Evolutionary conservation across 345 rosid genomes (phyloP), one percentile per base, ranked within the genome.

Genomic region (Anacardium occidentale): DNA sequence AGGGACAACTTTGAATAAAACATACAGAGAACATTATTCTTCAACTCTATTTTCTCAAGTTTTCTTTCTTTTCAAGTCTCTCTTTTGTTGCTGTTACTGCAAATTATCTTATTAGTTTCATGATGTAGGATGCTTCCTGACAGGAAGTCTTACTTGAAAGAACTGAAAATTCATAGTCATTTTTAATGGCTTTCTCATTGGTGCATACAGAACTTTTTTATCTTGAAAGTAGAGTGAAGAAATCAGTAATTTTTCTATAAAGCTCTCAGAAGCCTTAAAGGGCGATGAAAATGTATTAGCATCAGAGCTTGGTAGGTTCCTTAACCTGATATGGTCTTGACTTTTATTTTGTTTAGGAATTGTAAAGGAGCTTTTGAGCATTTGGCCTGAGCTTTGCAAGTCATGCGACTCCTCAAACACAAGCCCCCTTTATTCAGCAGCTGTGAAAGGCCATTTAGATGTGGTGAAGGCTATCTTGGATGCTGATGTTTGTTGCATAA

Each of bases 401-500:
- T 18, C 78, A 26, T 89, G 96, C 7, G 89, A 95, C 75, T 85
- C 93, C 18, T 40, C 96, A 13, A 91, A 81, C 61, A 91, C 99
- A n/a, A 91, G 90, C 55, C 93, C 99, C 0, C 85, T 95, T 51
- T 93, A 95, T 75, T 88, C 98, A 26, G 98, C 98, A 20, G 99
- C 99, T 18, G 88, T 77, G 53, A 77, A 86, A 68, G 89, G 83
- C 70, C 93, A 88, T 68, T 75, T 93, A 66, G 96, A 92, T 5
- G 88, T 90, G 70, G 97, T 92, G 51, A 84, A 87, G 71, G 91
- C 89, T 2, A 91, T 95, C 57, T 72, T 95, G 59, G 87, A 84
- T 55, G 85, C 71, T 45, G 95, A 95, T 79, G 74, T 79, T 17
- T 87, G 84, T 74, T 79, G 91, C 61, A 69, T 84, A 34, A 83